Percentiles rank a stretch among this genome's conserved stretches.
phyloP scores from a whole-genome alignment of 2,329 filamentous ascomycete genomes.

The Aurifilum marmelostoma region DNA sequence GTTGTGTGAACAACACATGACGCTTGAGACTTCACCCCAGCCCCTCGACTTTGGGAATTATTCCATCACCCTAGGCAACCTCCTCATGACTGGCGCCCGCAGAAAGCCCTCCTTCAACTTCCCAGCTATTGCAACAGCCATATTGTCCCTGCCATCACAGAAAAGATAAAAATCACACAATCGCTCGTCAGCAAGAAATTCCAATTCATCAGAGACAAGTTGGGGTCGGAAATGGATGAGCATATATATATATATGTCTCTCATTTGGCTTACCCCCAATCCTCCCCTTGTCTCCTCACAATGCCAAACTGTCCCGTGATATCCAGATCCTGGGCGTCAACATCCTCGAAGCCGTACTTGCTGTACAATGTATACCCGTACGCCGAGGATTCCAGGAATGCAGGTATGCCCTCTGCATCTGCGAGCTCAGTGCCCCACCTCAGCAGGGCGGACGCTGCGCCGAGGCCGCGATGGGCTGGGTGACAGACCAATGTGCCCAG shows the following conservation, averaged over 20 bases:
- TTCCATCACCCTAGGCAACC: background rate
- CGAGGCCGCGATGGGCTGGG: constrained; percentile 32
- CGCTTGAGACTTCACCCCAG: background rate
- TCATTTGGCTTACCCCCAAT: background rate
- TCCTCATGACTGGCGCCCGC: constrained; percentile 6
- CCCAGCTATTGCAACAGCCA: background rate
- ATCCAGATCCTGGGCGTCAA: constrained; percentile 34
- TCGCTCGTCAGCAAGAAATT: background rate
- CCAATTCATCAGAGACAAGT: background rate
- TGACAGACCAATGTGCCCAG: constrained; percentile 34
- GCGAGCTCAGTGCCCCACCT: constrained; percentile 34
- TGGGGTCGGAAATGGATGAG: too few relatives aligned
- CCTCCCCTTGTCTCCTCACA: background rate
- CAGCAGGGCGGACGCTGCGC: constrained; percentile 36
- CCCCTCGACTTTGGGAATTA: background rate
- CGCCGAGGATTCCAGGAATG: constrained; percentile 36
- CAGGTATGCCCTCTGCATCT: constrained; percentile 34
- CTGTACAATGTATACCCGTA: constrained; percentile 35
- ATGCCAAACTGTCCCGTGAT: constrained; percentile 32
- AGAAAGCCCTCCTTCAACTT: background rate
- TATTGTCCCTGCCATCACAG: background rate
- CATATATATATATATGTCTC: background rate
- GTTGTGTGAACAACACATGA: too few relatives aligned
- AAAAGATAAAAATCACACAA: background rate
- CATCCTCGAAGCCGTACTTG: constrained; percentile 35